Evolutionary conservation across 176 grass and related monocot genomes (phyloP), one percentile per base, ranked within the genome.

Genomic region (Hyparrhenia diplandra): DNA sequence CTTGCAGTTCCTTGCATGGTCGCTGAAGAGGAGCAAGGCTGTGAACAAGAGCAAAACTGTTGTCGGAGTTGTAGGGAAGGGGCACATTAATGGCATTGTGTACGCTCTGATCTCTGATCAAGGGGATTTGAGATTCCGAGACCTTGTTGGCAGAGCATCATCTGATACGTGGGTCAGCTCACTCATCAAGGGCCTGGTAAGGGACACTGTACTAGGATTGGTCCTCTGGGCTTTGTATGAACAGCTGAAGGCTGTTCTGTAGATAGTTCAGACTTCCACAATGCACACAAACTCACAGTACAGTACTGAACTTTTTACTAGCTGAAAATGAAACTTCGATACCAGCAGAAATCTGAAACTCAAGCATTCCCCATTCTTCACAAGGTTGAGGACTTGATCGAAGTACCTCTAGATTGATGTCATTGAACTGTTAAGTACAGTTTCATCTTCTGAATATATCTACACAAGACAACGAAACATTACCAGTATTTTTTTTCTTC

Each of bases 21-120:
- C 95, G 13, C 84, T 98, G 61, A 98, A 98, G 82, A 90, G 95
- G 81, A 95, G 95, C 88, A 98, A 98, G 80, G 95, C 95, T 41
- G 95, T 95, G 47, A 95, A 95, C 58, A 89, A 84, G 74, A 85
- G 95, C 83, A 98, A 89, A 74, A 89, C 75, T 8, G 95, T 95
- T 17, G 92, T 98, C 0, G 92, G 90, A 16, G 67, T 93, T 12
- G 79, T 98, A 4, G 95, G 95, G 8, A 98, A 93, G 79, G 95
- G 86, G 5, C 95, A 98, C 84, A 95, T 98, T 84, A 98, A 95
- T 13, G 92, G 90, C 20, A 91, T 95, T 1, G 95, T 95, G 39
- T 95, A 95, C 39, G 84, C 95, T 1, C 34, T 98, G 78, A 89
- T 98, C 31, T 90, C 92, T 5, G 95, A 98, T 75, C 92, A 89